Base-by-base conservation (phyloP, 805 yeast genomes). In the Candida rishiriensis region DNA sequence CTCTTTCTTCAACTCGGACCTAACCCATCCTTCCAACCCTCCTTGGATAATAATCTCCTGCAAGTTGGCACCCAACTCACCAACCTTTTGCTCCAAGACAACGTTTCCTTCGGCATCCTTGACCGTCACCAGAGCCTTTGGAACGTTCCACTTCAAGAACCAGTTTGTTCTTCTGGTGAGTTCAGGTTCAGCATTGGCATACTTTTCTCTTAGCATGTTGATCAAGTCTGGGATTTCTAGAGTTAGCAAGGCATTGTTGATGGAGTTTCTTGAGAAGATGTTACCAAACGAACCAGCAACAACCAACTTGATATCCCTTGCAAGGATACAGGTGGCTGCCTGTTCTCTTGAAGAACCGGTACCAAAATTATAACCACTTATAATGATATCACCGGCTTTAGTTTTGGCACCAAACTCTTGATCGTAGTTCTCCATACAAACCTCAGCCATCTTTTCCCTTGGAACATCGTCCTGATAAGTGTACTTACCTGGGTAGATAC, bases 391-490 rank as follows among this genome's bases (percentile, higher is more conserved):
- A 39, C 91, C 63, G 3, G 96, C 78, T 50, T 80, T 72, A 29
- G 95, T 86, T 72, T 88, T 90, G 29, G 68, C 50, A 46, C 85
- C 83, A 66, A 93, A 93, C 53, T 90, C 96, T 12, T 87, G 63
- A 66, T 93, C 99, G 68, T 93, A 93, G 71, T 93, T 93, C 69
- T 93, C 99, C 99, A 93, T 93, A 72, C 99, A 93, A 38, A 93
- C 99, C 67, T 91, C 86, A 31, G 99, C 99, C 99, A 93, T 93
- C 64, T 85, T 88, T 56, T 88, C 96, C 59, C 85, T 77, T 35
- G 97, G 78, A 38, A 93, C 93, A 62, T 93, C 98, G 65, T 93
- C 99, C 71, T 93, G 98, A 69, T 93, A 93, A 10, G 99, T 93
- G 73, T 93, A 93, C 65, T 93, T 93, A 53, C 99, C 99, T 17